phyloP scores from a whole-genome alignment of 495 filamentous ascomycete species.

The Hypoxylon intermedium region DNA sequence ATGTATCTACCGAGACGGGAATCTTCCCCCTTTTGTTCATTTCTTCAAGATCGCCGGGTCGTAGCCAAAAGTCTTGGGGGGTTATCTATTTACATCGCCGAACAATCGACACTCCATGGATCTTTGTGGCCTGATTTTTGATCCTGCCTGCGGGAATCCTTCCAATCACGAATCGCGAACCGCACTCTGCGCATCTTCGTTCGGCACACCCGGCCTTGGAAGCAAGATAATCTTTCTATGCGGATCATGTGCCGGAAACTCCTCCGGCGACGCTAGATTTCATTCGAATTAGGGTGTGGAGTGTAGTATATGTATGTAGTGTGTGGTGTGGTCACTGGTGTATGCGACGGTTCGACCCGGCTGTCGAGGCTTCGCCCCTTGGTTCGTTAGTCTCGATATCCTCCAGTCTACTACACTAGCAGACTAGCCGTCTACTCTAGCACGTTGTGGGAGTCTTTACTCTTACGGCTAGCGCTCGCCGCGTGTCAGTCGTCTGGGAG shows the following conservation, averaged over 20 bases:
- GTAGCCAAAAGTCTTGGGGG: slow-evolving; percentile 2
- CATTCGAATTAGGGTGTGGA: too few species aligned
- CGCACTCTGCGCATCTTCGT: not conserved
- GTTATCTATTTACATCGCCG: slow-evolving; percentile 3
- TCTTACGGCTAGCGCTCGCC: too few species aligned
- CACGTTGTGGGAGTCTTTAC: not conserved
- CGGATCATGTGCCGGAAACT: not conserved
- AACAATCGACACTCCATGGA: slow-evolving; percentile 7
- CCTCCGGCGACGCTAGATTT: not conserved
- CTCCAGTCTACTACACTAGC: not conserved
- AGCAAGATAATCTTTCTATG: not conserved
- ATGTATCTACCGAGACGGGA: too few species aligned
- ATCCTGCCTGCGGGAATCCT: slow-evolving; percentile 23
- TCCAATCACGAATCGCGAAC: slow-evolving; percentile 7
- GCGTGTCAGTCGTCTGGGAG: not conserved
- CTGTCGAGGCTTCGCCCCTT: not conserved
- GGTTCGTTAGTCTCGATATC: not conserved
- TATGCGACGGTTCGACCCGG: not conserved
- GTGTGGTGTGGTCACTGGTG: too few species aligned
- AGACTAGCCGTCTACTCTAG: not conserved
- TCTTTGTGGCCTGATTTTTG: slow-evolving; percentile 25
- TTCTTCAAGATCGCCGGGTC: slow-evolving; percentile 22
- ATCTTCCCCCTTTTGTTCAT: too few species aligned
- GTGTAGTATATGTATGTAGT: too few species aligned
- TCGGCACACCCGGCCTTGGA: slow-evolving; percentile 18